phyloP scores from a whole-genome alignment of 805 yeast species.

The Yamadazyma nakazawae region DNA sequence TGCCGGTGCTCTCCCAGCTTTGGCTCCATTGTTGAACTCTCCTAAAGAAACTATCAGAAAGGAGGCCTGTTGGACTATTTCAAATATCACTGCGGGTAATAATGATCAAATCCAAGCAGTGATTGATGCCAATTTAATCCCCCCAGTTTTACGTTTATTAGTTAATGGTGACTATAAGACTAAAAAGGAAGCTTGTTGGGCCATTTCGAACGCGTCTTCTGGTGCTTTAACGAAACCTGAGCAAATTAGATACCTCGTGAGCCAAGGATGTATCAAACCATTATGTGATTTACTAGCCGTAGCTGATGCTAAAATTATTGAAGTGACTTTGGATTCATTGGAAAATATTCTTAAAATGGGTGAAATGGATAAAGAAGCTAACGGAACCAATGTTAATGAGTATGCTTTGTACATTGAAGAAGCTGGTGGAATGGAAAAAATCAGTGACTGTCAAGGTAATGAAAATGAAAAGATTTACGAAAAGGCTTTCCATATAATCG shows the following conservation, averaged over 20 bases:
- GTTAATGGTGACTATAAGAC: constrained; percentile 89
- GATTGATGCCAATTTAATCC: constrained; percentile 89
- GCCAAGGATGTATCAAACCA: constrained; percentile 96
- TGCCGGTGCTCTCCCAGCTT: constrained; percentile 84
- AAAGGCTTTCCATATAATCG: constrained; percentile 87
- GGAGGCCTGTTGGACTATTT: constrained; percentile 98
- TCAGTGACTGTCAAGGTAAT: constrained; percentile 87
- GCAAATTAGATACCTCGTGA: constrained; percentile 87
- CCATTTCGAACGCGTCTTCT: constrained; percentile 94
- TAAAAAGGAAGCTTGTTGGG: constrained; percentile 99
- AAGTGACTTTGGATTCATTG: constrained; percentile 91
- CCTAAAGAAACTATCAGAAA: constrained; percentile 90
- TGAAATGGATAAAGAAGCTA: constrained; percentile 81
- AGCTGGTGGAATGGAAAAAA: constrained; percentile 98
- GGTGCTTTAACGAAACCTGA: constrained; percentile 92
- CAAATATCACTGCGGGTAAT: constrained; percentile 97
- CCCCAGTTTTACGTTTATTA: constrained; percentile 80
- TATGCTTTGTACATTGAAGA: constrained; percentile 92
- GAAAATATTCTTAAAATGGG: constrained; percentile 94
- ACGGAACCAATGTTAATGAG: constrained; percentile 68
- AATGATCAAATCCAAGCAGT: constrained; percentile 95
- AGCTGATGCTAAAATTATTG: constrained; percentile 88
- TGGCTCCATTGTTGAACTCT: constrained; percentile 74
- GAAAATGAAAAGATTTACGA: constrained; percentile 89
- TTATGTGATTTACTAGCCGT: constrained; percentile 86